These are phyloP conservation scores for Schizonepeta tenuifolia DNA, from an alignment of 257 asterid genomes.

Conservation along the genomic window DNA sequence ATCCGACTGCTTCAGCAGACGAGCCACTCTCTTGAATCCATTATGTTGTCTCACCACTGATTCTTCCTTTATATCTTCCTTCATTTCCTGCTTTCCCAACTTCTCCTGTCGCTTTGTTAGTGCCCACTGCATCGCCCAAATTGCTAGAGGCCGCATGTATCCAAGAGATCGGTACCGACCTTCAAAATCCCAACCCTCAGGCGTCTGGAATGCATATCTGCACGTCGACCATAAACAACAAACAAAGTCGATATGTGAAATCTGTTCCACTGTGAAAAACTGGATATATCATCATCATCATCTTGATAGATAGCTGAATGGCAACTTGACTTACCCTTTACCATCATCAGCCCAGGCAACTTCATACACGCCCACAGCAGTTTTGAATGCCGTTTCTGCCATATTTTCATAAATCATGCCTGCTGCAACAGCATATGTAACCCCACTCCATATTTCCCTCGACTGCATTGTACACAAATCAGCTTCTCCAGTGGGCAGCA, in stretches of 20 bases:
- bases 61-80: constrained; percentile 56
- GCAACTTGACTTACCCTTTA: constrained; percentile 61
- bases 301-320: neutral
- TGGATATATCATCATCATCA: neutral
- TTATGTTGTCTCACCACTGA: constrained; percentile 65
- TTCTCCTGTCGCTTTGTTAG: constrained; percentile 47
- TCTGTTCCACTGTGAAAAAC: neutral
- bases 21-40: constrained; percentile 81
- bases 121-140: constrained; percentile 99
- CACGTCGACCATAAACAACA: neutral
- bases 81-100: constrained; percentile 15
- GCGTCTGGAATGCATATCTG: constrained; percentile 91
- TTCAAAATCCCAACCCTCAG: constrained; percentile 81
- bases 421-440: constrained; percentile 94
- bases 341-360: constrained; percentile 87
- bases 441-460: constrained; percentile 94
- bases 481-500: constrained; percentile 86
- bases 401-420: constrained; percentile 86
- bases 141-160: constrained; percentile 93
- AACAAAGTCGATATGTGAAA: neutral
- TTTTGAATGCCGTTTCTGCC: constrained; percentile 79
- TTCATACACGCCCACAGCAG: constrained; percentile 81
- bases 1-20: constrained; percentile 64
- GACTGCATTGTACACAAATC: constrained; percentile 83
- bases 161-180: constrained; percentile 76